phyloP scores from a whole-genome alignment of 179 eudicot species.

The Beta macrorhiza region DNA sequence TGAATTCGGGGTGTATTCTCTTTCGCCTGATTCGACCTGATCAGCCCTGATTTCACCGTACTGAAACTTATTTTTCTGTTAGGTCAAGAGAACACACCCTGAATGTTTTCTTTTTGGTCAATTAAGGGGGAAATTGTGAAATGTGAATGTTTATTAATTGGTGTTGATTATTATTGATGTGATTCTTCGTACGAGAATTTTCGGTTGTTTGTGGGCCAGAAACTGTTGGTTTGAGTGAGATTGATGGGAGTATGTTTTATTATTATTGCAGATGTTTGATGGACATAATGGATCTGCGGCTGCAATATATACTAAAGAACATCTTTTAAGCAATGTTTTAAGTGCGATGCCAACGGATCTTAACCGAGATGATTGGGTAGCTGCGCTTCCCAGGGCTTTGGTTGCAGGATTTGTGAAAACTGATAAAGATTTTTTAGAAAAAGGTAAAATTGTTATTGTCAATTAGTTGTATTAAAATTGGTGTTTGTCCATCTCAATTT shows the following conservation, averaged over 20 bases:
- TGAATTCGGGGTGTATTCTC: too few relatives aligned
- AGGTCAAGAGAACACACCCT: too few relatives aligned
- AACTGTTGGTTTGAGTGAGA: conserved; percentile 5
- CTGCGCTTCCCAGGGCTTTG: conserved; percentile 88
- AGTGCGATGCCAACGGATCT: conserved; percentile 61
- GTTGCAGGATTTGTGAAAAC: conserved; percentile 96
- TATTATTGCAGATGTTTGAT: conserved; percentile 68
- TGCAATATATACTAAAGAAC: conserved; percentile 63
- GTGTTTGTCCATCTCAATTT: background rate
- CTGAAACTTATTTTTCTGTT: too few relatives aligned
- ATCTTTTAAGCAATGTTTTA: conserved; percentile 57
- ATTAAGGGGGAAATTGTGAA: too few relatives aligned
- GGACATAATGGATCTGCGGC: conserved; percentile 93
- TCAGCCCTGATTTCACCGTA: too few relatives aligned
- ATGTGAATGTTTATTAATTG: too few relatives aligned
- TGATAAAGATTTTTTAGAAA: conserved; percentile 79
- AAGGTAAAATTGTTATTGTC: conserved; percentile 38
- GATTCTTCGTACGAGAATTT: background rate
- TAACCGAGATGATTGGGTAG: conserved; percentile 82
- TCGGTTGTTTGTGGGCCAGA: background rate
- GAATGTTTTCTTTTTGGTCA: too few relatives aligned
- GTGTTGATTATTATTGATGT: background rate
- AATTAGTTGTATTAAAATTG: background rate
- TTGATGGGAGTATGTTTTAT: conserved; percentile 7
- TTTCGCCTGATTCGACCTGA: too few relatives aligned